These are phyloP conservation scores for Plantago ovata DNA, from an alignment of 257 asterid species.

Conservation along the genomic window DNA sequence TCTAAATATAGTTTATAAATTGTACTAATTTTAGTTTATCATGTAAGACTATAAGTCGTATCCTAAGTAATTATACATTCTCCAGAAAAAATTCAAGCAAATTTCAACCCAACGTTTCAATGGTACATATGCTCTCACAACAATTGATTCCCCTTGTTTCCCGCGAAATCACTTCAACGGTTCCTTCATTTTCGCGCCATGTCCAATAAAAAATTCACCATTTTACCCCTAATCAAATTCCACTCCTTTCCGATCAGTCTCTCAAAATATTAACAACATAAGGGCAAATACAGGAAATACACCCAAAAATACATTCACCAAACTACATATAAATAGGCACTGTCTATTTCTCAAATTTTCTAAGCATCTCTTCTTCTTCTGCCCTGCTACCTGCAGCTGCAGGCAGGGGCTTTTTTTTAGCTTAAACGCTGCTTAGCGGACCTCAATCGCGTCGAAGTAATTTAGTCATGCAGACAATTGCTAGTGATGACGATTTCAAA, in stretches of 20 bases:
- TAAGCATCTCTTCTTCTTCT: slow-evolving; percentile 27
- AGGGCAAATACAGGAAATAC: slow-evolving; percentile 17
- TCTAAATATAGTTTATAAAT: too few species aligned
- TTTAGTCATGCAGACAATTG: slow-evolving; percentile 17
- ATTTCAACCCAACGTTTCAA: not conserved
- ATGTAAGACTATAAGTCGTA: too few species aligned
- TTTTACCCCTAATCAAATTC: not conserved
- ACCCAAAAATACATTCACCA: too few species aligned
- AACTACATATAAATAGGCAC: not conserved
- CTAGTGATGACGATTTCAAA: not conserved
- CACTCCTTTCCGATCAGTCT: slow-evolving; percentile 5
- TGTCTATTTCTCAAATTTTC: not conserved
- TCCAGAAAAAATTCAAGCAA: not conserved
- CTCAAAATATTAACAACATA: not conserved
- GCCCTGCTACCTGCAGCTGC: slow-evolving; percentile 78
- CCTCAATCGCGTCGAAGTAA: not conserved
- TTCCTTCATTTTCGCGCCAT: slow-evolving; percentile 6
- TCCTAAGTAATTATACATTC: too few species aligned
- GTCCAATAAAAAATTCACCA: slow-evolving; percentile 1
- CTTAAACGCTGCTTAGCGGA: slow-evolving; percentile 10
- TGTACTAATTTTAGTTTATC: too few species aligned
- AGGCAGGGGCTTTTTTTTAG: slow-evolving; percentile 35
- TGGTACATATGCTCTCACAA: too few species aligned
- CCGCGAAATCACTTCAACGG: slow-evolving; percentile 13
- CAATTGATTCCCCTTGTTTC: not conserved